Evolutionary conservation across 73 alveolate genomes (phyloP).

Genomic region (Stentor roeselii): DNA sequence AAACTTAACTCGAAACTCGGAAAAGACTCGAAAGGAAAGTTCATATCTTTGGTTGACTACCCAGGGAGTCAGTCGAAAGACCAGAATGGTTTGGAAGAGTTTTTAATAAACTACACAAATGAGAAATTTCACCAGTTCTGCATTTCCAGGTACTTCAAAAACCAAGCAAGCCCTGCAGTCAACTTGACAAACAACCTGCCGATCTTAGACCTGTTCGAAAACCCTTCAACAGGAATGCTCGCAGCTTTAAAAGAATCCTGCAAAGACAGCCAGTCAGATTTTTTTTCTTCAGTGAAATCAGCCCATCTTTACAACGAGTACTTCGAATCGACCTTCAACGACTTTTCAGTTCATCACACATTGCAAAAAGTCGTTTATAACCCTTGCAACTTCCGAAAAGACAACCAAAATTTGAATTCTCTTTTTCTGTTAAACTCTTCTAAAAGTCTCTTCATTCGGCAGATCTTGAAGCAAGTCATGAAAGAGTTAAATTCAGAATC

Average conservation of each 20-base stretch:
- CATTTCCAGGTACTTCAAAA: background rate
- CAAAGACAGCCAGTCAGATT: background rate
- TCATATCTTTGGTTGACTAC: too few species aligned
- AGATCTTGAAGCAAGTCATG: too few species aligned
- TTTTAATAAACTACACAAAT: background rate
- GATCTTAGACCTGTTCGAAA: background rate
- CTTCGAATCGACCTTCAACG: background rate
- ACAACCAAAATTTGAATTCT: too few species aligned
- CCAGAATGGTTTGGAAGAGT: background rate
- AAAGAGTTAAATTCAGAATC: too few species aligned
- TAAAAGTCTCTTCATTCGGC: too few species aligned
- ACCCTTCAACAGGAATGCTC: background rate
- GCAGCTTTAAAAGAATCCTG: background rate
- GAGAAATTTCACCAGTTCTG: background rate
- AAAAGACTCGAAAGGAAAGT: too few species aligned
- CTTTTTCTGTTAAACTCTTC: too few species aligned
- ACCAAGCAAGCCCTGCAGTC: background rate
- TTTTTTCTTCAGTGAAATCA: background rate
- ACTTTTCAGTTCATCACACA: background rate
- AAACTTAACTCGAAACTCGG: too few species aligned
- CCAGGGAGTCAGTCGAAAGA: background rate
- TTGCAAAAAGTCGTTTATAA: background rate
- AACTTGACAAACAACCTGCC: background rate
- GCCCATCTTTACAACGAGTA: background rate
- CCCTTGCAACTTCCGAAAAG: too few species aligned